Percentiles rank a stretch among this genome's conserved stretches.
Conservation (phyloP, 139 green algal genomes). For the Chlorella sorokiniana region DNA sequence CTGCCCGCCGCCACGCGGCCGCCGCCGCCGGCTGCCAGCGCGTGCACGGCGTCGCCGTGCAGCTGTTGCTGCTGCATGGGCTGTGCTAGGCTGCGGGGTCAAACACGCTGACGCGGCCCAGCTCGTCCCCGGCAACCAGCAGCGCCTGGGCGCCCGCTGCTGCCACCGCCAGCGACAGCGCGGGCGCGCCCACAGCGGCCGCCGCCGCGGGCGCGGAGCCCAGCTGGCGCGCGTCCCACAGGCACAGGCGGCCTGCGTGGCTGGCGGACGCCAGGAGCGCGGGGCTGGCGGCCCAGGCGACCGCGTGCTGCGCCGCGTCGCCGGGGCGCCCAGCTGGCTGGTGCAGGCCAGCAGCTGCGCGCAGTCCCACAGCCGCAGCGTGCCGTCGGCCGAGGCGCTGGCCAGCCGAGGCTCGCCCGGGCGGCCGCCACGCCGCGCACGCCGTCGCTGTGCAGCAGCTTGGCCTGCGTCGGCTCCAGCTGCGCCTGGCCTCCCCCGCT, state of each 20-base stretch:
- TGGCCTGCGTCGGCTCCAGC: neutral
- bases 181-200: neutral
- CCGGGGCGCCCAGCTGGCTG: neutral
- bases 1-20: neutral
- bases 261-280: neutral
- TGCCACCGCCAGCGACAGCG: neutral
- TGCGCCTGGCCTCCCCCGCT: neutral
- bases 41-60: constrained; percentile 24
- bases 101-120: neutral
- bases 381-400: constrained; percentile 11
- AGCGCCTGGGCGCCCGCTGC: neutral
- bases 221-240: constrained; percentile 8
- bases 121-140: constrained; percentile 12
- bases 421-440: neutral
- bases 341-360: constrained; percentile 15
- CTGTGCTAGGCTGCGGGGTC: constrained; percentile 4
- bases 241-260: neutral
- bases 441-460: neutral
- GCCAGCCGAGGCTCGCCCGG: neutral
- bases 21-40: neutral
- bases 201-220: neutral
- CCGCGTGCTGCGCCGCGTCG: neutral
- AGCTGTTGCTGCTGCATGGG: neutral
- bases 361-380: constrained; percentile 22
- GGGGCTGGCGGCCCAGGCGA: neutral